Evolutionary conservation across 495 filamentous ascomycete species (phyloP).

Genomic region (Annulohypoxylon maeteangense): DNA sequence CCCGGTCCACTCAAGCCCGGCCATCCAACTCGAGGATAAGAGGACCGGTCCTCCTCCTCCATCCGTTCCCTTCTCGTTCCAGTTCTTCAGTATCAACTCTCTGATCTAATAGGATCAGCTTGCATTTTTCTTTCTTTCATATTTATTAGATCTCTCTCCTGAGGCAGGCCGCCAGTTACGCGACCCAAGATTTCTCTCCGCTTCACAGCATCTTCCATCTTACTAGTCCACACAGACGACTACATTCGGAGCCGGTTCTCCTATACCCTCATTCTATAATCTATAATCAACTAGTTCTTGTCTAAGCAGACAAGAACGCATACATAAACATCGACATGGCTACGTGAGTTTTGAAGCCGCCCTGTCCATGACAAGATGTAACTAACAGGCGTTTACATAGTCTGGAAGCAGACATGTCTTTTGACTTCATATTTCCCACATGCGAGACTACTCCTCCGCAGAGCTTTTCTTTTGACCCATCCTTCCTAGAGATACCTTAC

Average conservation of each 20-base stretch:
- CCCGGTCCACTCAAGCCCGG: slow-evolving; percentile 42
- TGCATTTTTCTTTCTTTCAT: slow-evolving; percentile 41
- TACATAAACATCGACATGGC: slow-evolving; percentile 58
- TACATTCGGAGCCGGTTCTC: slow-evolving; percentile 44
- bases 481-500: slow-evolving; percentile 61
- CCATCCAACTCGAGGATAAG: slow-evolving; percentile 48
- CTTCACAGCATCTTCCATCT: slow-evolving; percentile 34
- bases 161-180: slow-evolving; percentile 32
- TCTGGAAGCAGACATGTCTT: slow-evolving; percentile 63
- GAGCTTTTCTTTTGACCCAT: slow-evolving; percentile 65
- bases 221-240: slow-evolving; percentile 21
- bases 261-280: slow-evolving; percentile 47
- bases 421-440: slow-evolving; percentile 62
- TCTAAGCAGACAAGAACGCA: slow-evolving; percentile 49
- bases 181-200: slow-evolving; percentile 39
- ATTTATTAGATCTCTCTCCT: slow-evolving; percentile 45
- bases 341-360: slow-evolving; percentile 55
- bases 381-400: slow-evolving; percentile 48
- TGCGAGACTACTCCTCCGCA: slow-evolving; percentile 60
- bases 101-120: slow-evolving; percentile 45
- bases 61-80: slow-evolving; percentile 33
- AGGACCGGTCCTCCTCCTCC: slow-evolving; percentile 45
- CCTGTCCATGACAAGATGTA: slow-evolving; percentile 2
- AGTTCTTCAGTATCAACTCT: slow-evolving; percentile 50
- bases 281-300: slow-evolving; percentile 51